Evolutionary conservation across 306 rosid genomes (phyloP).

Genomic region (Dalbergia oliveri): DNA sequence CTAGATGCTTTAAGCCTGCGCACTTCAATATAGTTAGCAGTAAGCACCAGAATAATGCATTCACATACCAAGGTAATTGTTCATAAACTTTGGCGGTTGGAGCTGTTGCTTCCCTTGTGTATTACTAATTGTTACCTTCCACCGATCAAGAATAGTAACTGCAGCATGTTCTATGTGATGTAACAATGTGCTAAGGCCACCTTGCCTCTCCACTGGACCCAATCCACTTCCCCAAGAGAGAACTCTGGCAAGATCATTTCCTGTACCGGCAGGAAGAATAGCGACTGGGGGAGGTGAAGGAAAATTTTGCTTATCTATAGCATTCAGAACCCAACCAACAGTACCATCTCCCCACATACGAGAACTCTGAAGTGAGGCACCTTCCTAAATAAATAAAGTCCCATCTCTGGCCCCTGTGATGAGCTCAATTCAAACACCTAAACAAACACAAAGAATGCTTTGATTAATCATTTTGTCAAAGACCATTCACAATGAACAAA

Average conservation of each 20-base stretch:
- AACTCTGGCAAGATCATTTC: conserved; percentile 98
- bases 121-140: conserved; percentile 80
- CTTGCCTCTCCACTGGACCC: conserved; percentile 98
- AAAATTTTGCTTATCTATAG: conserved; percentile 92
- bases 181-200: conserved; percentile 93
- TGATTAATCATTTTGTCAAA: conserved; percentile 24
- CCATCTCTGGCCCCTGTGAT: conserved; percentile 87
- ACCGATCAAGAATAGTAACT: conserved; percentile 96
- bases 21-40: conserved; percentile 27
- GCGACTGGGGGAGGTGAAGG: conserved; percentile 99
- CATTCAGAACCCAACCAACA: conserved; percentile 96
- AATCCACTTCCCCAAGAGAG: conserved; percentile 99
- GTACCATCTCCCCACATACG: conserved; percentile 99
- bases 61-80: conserved; percentile 93
- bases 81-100: conserved; percentile 80
- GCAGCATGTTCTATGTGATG: conserved; percentile 95
- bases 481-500: conserved; percentile 27
- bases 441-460: conserved; percentile 45
- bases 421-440: conserved; percentile 96
- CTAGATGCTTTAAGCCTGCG: conserved; percentile 32
- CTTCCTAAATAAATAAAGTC: conserved; percentile 90
- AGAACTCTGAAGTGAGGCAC: conserved; percentile 96
- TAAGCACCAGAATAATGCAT: conserved; percentile 29
- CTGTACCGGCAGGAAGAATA: conserved; percentile 98
- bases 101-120: conserved; percentile 79